Evolutionary conservation across 1,284 basidiomycete genomes (phyloP).

Genomic region (Meripilus lineatus): DNA sequence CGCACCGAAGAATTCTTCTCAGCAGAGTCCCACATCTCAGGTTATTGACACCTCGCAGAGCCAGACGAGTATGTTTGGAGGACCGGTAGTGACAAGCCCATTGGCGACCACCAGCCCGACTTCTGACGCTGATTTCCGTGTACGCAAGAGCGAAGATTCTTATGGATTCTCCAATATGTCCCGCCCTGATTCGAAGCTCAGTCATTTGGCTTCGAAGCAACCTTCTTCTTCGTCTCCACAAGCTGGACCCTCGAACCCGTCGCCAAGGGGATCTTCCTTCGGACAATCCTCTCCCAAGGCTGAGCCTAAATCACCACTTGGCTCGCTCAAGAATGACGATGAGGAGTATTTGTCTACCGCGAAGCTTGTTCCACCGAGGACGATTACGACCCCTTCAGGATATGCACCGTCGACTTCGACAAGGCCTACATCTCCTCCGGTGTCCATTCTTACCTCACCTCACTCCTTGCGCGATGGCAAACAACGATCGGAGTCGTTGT

Average conservation of each 20-base stretch:
- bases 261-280: no score
- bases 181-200: slow-evolving; percentile 33
- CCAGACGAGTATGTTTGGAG: slow-evolving; percentile 9
- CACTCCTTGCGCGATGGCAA: slow-evolving; percentile 7
- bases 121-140: slow-evolving; percentile 10
- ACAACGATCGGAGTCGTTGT: no score
- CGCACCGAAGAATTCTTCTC: not conserved
- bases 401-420: slow-evolving; percentile 2
- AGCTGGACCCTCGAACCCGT: not conserved
- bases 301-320: not conserved
- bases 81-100: slow-evolving; percentile 18
- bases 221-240: not conserved
- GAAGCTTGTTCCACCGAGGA: not conserved
- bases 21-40: not conserved
- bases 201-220: slow-evolving; percentile 12
- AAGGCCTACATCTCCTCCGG: slow-evolving; percentile 9
- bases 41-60: not conserved
- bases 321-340: no score
- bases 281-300: slow-evolving; percentile 1
- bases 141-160: slow-evolving; percentile 20
- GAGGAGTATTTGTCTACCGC: no score
- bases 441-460: slow-evolving; percentile 7
- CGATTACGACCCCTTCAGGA: no score
- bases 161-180: slow-evolving; percentile 13
- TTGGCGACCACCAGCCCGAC: slow-evolving; percentile 15